Evolutionary conservation across 768 basidiomycete species (phyloP), one percentile per base, ranked within the genome.

Genomic region (Suillus placidus): DNA sequence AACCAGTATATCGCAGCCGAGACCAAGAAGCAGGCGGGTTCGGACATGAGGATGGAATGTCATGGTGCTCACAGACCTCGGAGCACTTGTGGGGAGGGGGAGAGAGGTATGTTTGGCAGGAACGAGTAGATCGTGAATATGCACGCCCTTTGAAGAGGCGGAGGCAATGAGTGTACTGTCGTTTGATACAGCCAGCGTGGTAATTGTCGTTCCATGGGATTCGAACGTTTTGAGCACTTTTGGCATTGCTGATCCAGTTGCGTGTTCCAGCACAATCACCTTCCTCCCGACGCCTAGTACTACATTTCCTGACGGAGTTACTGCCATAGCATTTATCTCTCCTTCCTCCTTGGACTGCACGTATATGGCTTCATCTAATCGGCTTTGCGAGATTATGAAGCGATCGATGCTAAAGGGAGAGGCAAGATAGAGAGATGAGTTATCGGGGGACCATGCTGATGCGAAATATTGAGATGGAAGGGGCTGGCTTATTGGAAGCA

Each of bases 41-140:
- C 85, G 85, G 2, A 81, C 77, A 72, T 91, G 88, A 13, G 83
- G 81, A 70, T 91, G 89, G 68, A 92, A 92, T 34, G 78, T 73
- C 64, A 88, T 87, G 16, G 84, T 79, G 0, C 76, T 79, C 49
- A 87, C 78, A n/a, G 75, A 66, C 61, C 77, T 78, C 35, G 70
- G 70, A 38, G 72, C 69, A 40, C 72, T 67, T 20, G 26, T 30
- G 1, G 84, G 80, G 3, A 89, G 74, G 35, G 84, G 83, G 45
- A 93, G 81, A 37, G 80, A 77, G 3, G 81, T 82, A 68, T 86
- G 83, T 42, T 40, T 60, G 9, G 87, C 82, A 16, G 84, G 83
- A 13, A 82, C 79, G 0, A 82, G 71, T 61, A 92, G 77, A 67
- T 90, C 85, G 69, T 91, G 83, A 14, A 93, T 79, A 71, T 90